These are phyloP conservation scores for Kwoniella newhampshirensis DNA, from an alignment of 768 basidiomycete species.

Conservation along the genomic window DNA sequence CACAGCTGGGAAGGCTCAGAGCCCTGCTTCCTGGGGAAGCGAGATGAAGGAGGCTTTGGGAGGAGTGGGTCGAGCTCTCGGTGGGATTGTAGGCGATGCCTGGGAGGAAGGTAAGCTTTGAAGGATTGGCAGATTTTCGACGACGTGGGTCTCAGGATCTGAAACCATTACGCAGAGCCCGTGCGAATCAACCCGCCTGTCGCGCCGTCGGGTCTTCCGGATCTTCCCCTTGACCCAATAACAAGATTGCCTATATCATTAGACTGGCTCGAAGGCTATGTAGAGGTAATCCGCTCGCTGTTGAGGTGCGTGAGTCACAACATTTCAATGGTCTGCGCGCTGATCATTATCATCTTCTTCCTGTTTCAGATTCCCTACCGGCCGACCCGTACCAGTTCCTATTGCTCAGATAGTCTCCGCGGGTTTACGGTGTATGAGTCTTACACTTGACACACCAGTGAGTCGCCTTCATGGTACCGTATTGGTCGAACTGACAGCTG, in stretches of 20 bases:
- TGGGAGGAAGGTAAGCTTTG: constrained; percentile 34
- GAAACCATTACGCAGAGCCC: constrained; percentile 10
- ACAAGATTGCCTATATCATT: constrained; percentile 22
- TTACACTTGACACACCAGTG: constrained; percentile 43
- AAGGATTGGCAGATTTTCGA: background rate
- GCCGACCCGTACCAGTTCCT: constrained; percentile 50
- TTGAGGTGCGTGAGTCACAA: constrained; percentile 26
- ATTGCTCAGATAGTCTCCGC: constrained; percentile 47
- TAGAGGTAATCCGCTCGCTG: constrained; percentile 35
- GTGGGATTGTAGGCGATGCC: constrained; percentile 29
- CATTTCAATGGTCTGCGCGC: background rate
- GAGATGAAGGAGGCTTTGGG: constrained; percentile 40
- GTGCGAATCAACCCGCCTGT: constrained; percentile 16
- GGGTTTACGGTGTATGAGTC: constrained; percentile 41
- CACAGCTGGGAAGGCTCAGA: constrained; percentile 33
- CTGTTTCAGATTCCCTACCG: constrained; percentile 30
- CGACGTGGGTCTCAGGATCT: background rate
- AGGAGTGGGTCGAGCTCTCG: constrained; percentile 25
- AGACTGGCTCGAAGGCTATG: constrained; percentile 39
- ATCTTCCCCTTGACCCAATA: constrained; percentile 29
- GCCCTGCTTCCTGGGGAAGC: constrained; percentile 27
- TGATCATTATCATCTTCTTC: background rate
- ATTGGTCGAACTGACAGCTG: constrained; percentile 10
- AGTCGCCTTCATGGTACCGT: constrained; percentile 1
- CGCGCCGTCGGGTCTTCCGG: constrained; percentile 16